Evolutionary conservation across 2,329 filamentous ascomycete genomes (phyloP), one percentile per base, ranked within the genome.

Genomic region (Paraphoma sp.): DNA sequence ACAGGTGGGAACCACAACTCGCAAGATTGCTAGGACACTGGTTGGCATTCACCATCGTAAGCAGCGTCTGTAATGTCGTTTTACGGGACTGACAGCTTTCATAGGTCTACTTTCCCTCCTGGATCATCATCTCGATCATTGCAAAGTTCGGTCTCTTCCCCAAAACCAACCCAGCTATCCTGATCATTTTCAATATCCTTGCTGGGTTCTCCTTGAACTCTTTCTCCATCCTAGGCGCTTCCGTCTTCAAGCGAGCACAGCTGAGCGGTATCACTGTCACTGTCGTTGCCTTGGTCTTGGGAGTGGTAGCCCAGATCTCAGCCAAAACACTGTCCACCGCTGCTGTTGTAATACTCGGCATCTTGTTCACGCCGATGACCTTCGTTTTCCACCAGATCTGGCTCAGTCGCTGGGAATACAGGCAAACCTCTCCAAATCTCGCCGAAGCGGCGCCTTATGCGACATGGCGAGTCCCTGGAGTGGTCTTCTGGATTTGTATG

Each of bases 331-430:
- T 86, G 1, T 80, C 76, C 3, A 89, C 87, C 1, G 86, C 79
- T 1, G 82, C 85, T 0, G 89, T 93, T 3, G 81, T 84, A 3
- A 79, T 91, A 2, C 80, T 96, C 10, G 88, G 88, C 51, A 69
- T 94, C 6, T 75, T 96, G 0, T 96, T 96, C 72, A 85, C 91
- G 0, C 91, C 93, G 0, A 94, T 92, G 81, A 92, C 91, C 63
- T 96, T 91, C 69, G 89, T 93, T 6, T 92, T 87, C 72, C 93
- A 92, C 70, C 87, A 90, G 16, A 87, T 89, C 18, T 83, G 88
- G 59, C 84, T 93, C 77, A 90, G 92, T 16, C 86, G 89, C 42
- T 96, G 86, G 75, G 90, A 96, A 75, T 80, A 82, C 59, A 72
- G 87, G 53, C 79, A 85, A 33, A 67, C 80, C 44, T 78, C 85